Conservation (phyloP, 345 rosid species). For the Clausena lansium region DNA sequence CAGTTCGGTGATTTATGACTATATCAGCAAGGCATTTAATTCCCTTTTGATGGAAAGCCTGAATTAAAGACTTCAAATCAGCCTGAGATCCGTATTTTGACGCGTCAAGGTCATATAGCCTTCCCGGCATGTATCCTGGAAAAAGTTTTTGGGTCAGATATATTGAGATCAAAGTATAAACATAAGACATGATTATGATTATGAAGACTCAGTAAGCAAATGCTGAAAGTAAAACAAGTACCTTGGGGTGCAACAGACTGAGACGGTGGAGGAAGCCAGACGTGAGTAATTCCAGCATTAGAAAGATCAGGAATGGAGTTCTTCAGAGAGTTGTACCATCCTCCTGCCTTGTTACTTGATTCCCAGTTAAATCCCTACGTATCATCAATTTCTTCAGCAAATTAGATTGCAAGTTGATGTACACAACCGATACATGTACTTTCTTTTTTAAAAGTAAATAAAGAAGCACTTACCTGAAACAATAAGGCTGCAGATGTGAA, state of each 20-base stretch:
- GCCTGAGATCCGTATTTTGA: conserved; percentile 68
- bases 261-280: conserved; percentile 96
- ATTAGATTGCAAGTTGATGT: neutral
- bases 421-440: too few relatives aligned
- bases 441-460: too few relatives aligned
- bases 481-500: conserved; percentile 42
- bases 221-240: conserved; percentile 1
- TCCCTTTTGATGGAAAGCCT: conserved; percentile 46
- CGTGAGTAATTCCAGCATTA: conserved; percentile 70
- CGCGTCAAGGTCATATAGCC: conserved; percentile 68
- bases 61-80: conserved; percentile 53
- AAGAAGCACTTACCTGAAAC: conserved; percentile 46
- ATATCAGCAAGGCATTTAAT: conserved; percentile 79
- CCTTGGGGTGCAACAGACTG: conserved; percentile 71
- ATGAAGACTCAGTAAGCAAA: too few relatives aligned
- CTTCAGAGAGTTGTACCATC: conserved; percentile 76
- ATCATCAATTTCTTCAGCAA: neutral
- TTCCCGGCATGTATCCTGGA: conserved; percentile 85
- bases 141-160: neutral
- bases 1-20: conserved; percentile 86
- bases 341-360: conserved; percentile 62
- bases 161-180: neutral
- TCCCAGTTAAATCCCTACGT: conserved; percentile 89
- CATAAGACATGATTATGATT: neutral
- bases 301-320: conserved; percentile 54